Conservation (phyloP, 2,329 filamentous ascomycete species). For the Rosellinia necatrix region DNA sequence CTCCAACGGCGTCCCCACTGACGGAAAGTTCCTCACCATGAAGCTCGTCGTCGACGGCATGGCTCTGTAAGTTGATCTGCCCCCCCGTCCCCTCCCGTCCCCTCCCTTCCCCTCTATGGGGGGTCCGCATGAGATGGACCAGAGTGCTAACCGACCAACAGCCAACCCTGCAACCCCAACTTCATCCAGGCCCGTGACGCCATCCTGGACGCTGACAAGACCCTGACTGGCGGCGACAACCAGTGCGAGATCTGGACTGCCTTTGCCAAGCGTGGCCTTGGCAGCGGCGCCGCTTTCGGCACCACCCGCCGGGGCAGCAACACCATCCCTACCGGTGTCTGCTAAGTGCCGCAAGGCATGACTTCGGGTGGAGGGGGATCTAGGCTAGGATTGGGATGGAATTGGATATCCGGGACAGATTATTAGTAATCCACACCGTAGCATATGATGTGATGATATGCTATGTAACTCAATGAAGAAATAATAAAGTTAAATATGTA, state of each 20-base stretch:
- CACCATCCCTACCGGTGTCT: conserved; percentile 38
- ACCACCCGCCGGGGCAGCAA: conserved; percentile 38
- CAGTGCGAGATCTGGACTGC: conserved; percentile 54
- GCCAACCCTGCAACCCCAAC: conserved; percentile 56
- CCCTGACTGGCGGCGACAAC: conserved; percentile 53
- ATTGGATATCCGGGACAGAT: neutral
- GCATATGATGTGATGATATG: no score
- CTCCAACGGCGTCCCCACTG: conserved; percentile 49
- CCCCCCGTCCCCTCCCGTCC: neutral
- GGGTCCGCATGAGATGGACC: no score
- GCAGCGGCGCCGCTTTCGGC: conserved; percentile 39
- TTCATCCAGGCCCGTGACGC: conserved; percentile 54
- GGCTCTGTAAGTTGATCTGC: conserved; percentile 44
- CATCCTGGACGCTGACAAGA: conserved; percentile 54
- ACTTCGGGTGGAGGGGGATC: neutral
- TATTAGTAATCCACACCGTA: conserved; percentile 1
- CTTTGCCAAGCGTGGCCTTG: conserved; percentile 57
- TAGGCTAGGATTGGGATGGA: neutral
- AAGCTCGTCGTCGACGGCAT: conserved; percentile 55
- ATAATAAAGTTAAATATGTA: no score
- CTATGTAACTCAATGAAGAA: neutral
- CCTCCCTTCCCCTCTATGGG: no score
- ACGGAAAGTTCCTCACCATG: conserved; percentile 53
- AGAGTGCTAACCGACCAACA: conserved; percentile 21
- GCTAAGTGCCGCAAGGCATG: conserved; percentile 27